phyloP scores from a whole-genome alignment of 202 grass and related monocot species.

The Panicum virgatum region DNA sequence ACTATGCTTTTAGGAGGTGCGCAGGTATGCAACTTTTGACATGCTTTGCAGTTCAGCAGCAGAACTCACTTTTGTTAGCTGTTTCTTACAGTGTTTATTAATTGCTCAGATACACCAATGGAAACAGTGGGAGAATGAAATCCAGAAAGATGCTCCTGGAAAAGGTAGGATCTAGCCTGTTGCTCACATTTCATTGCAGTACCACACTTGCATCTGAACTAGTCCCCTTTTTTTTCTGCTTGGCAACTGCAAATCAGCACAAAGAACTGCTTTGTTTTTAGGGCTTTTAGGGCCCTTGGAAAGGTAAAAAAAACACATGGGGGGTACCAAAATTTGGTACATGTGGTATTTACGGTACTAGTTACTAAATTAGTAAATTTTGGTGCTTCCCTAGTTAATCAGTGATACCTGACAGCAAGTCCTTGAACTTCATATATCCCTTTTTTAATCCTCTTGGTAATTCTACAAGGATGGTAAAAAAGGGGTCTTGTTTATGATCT shows the following conservation, averaged over 20 bases:
- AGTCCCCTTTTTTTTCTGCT: not conserved
- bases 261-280: not conserved
- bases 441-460: not conserved
- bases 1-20: conserved; percentile 85
- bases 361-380: not conserved
- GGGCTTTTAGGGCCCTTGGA: not conserved
- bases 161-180: conserved; percentile 42
- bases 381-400: not conserved
- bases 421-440: too few species aligned
- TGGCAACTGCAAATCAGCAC: not conserved
- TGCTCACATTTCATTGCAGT: conserved; percentile 8
- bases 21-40: conserved; percentile 56
- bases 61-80: not conserved
- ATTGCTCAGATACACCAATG: conserved; percentile 75
- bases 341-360: not conserved
- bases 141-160: conserved; percentile 62
- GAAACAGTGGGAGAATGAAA: conserved; percentile 82
- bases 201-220: not conserved
- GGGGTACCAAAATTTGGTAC: not conserved
- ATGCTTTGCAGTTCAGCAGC: not conserved
- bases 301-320: not conserved
- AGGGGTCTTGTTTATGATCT: not conserved
- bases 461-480: not conserved
- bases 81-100: conserved; percentile 26
- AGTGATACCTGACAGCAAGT: not conserved